Percentiles rank a stretch among this genome's conserved stretches.
Conservation (phyloP, 2,329 filamentous ascomycete genomes). For the Leptodontidium sp. region DNA sequence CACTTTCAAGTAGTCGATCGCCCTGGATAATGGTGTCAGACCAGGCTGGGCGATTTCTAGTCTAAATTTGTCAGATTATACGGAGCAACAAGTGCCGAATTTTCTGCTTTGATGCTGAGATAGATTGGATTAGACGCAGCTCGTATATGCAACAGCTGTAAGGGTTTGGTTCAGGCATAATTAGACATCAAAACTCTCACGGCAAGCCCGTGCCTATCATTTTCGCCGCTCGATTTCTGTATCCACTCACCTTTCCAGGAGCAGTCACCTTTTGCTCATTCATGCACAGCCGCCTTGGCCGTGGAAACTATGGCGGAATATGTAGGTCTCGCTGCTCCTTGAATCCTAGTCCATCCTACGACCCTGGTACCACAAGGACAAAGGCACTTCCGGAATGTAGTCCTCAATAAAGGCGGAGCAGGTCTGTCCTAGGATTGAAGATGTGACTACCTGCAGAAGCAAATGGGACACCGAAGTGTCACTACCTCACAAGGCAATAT, state of each 20-base stretch:
- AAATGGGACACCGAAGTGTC: no score
- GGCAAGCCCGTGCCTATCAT: neutral
- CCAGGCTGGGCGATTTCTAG: neutral
- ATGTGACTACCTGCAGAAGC: no score
- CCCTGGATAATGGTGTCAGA: neutral
- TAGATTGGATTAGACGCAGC: neutral
- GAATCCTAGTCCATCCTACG: neutral
- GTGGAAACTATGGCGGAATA: neutral
- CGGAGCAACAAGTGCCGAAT: neutral
- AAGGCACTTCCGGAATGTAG: no score
- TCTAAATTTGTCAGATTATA: neutral
- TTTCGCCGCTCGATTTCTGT: neutral
- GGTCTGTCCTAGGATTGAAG: no score
- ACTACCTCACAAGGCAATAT: no score
- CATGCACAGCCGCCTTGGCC: neutral
- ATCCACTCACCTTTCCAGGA: neutral
- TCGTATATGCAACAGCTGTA: neutral
- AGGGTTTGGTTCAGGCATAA: neutral
- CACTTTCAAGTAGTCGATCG: neutral
- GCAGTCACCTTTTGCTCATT: conserved; percentile 1
- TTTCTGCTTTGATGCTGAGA: neutral
- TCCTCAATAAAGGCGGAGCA: no score
- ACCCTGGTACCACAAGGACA: neutral
- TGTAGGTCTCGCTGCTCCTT: neutral
- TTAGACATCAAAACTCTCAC: neutral